Base-by-base conservation (phyloP, 192 early-diverging fungal genomes). In the Podila horticola region DNA sequence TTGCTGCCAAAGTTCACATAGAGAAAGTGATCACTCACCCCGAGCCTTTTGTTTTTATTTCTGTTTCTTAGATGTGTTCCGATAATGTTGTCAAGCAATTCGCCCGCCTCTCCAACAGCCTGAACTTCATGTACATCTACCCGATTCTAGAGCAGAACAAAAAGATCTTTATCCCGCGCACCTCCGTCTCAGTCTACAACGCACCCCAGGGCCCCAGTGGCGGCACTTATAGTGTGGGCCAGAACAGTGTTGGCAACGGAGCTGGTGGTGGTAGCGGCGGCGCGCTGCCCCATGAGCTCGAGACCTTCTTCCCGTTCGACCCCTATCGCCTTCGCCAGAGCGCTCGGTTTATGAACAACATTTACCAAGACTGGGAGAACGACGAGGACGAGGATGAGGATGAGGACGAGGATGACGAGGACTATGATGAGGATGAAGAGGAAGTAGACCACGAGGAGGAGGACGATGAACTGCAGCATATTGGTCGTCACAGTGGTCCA, bases 301-400 rank as follows among this genome's bases (percentile, higher is more conserved):
- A 74, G 51, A 79, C 93, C 1, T 97, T 97, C 72, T 98, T 98
- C 83, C 97, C 97, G 50, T 98, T 97, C 63, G 97, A 98, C 74
- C 97, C 97, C 9, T 93, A 94, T 69, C 83, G 90, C 17, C 86
- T 98, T 4, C 90, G 92, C 51, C 83, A 87, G 62, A 94, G 92
- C 51, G 85, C 87, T n/a, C 64, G 74, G 5, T 95, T 88, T 58
- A 88, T 97, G 51, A 87, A 93, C 29, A 64, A 60, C 24, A 86
- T 94, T 19, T 98, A 97, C 84, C 85, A 90, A 52, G 92, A 93
- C 69, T 98, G 97, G 97, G 83, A 88, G 57, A 85, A 86, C 11
- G 86, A 87, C 13, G 75, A 79, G 24, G 83, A 88, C 20, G 89
- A 86, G 6, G 87, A 86, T 8, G 90, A 90, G 2, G 91, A 91